Evolutionary conservation across 352 stramenopile genomes (phyloP).

Genomic region (Detonula confervacea): DNA sequence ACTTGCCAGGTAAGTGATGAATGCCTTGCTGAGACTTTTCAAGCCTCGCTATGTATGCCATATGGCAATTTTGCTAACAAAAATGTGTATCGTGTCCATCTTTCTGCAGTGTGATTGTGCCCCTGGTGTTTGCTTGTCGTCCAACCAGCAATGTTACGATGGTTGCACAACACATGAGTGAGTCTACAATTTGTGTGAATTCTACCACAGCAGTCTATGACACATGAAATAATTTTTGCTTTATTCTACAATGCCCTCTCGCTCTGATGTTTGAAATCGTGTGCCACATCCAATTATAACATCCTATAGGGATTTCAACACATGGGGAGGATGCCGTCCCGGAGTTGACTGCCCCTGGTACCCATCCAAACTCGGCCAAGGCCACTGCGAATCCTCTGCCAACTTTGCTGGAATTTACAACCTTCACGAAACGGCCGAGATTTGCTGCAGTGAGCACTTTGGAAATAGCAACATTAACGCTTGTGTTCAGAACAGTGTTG

Average conservation of each 20-base stretch:
- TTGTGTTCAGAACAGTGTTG: conserved; percentile 20
- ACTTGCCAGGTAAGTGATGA: conserved; percentile 13
- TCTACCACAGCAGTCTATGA: no score
- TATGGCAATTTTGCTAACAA: background rate
- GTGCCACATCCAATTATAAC: no score
- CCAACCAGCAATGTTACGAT: conserved; percentile 32
- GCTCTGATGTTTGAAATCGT: no score
- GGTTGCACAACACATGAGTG: conserved; percentile 24
- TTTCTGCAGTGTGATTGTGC: conserved; percentile 20
- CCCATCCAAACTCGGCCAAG: background rate
- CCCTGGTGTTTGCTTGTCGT: conserved; percentile 22
- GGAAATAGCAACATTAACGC: background rate
- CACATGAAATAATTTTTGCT: no score
- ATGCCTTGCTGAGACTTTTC: no score
- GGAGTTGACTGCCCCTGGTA: conserved; percentile 29
- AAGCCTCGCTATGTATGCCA: no score
- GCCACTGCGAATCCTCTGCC: conserved; percentile 19
- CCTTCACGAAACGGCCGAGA: conserved; percentile 21
- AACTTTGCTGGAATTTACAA: conserved; percentile 23
- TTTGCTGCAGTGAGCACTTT: conserved; percentile 31
- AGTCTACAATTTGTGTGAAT: no score
- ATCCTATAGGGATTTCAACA: conserved; percentile 24
- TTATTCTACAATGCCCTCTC: no score
- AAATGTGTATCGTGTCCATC: background rate
- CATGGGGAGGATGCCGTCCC: conserved; percentile 17